Conservation (phyloP, 768 basidiomycete species). For the Albatrellus ellisii region DNA sequence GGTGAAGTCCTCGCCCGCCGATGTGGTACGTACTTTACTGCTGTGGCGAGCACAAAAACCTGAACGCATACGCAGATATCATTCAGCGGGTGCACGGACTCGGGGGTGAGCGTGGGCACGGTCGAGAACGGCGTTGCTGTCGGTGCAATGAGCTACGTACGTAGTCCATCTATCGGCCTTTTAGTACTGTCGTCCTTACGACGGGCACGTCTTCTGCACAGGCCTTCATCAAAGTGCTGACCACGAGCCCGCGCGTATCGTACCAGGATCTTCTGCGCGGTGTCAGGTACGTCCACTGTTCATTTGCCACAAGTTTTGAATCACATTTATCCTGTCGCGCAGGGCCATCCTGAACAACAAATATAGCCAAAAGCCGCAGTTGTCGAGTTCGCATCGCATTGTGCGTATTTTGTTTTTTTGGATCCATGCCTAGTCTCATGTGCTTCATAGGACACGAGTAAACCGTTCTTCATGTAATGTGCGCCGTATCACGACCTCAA, state of each 20-base stretch:
- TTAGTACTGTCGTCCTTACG: background rate
- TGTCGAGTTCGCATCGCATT: slow-evolving; percentile 62
- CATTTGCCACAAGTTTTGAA: background rate
- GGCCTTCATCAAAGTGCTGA: slow-evolving; percentile 47
- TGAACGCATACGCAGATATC: slow-evolving; percentile 39
- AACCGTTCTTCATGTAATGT: too few relatives aligned
- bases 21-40: slow-evolving; percentile 46
- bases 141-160: slow-evolving; percentile 71
- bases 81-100: slow-evolving; percentile 75
- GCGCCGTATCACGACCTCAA: too few relatives aligned
- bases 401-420: slow-evolving; percentile 24
- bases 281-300: slow-evolving; percentile 4
- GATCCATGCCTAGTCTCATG: too few relatives aligned
- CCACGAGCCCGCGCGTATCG: slow-evolving; percentile 21
- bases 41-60: background rate
- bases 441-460: too few relatives aligned
- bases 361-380: slow-evolving; percentile 60
- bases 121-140: slow-evolving; percentile 50
- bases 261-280: slow-evolving; percentile 8
- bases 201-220: slow-evolving; percentile 9
- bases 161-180: slow-evolving; percentile 16
- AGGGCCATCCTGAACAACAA: slow-evolving; percentile 42
- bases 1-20: slow-evolving; percentile 61
- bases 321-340: background rate
- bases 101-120: slow-evolving; percentile 74